A percentile compares a stretch with the other conserved stretches of the same genome.
phyloP scores from a whole-genome alignment of 108 stramenopile genomes.

The Fragilariopsis cylindrus region DNA sequence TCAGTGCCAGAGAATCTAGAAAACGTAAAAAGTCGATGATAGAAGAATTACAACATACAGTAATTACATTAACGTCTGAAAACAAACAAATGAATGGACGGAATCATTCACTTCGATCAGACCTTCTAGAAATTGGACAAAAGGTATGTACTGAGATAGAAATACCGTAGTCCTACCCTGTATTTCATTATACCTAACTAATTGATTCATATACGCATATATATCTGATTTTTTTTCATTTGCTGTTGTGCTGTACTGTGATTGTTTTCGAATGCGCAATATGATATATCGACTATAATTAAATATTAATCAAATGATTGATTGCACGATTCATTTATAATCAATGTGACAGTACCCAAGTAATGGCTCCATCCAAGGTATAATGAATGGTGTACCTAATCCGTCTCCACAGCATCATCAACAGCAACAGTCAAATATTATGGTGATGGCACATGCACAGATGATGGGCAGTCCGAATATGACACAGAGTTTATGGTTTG shows the following conservation, averaged over 20 bases:
- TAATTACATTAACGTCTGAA: constrained; percentile 79
- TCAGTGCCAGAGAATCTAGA: constrained; percentile 84
- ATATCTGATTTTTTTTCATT: background rate
- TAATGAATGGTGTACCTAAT: constrained; percentile 42
- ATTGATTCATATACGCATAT: background rate
- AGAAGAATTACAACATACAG: constrained; percentile 86
- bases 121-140: constrained; percentile 77
- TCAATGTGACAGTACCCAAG: constrained; percentile 58
- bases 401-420: constrained; percentile 17
- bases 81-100: constrained; percentile 85
- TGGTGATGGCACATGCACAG: constrained; percentile 3
- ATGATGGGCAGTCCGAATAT: background rate
- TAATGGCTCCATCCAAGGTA: constrained; percentile 70
- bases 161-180: background rate
- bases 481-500: background rate
- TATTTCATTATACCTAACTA: background rate
- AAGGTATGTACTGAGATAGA: constrained; percentile 45
- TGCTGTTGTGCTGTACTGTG: constrained; percentile 8
- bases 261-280: too few relatives aligned
- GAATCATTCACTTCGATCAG: constrained; percentile 68
- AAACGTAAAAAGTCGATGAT: constrained; percentile 91
- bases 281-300: too few relatives aligned
- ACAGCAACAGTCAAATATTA: background rate
- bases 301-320: too few relatives aligned
- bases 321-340: background rate